phyloP scores from a whole-genome alignment of 1,284 basidiomycete genomes.

The Boletus sp. region DNA sequence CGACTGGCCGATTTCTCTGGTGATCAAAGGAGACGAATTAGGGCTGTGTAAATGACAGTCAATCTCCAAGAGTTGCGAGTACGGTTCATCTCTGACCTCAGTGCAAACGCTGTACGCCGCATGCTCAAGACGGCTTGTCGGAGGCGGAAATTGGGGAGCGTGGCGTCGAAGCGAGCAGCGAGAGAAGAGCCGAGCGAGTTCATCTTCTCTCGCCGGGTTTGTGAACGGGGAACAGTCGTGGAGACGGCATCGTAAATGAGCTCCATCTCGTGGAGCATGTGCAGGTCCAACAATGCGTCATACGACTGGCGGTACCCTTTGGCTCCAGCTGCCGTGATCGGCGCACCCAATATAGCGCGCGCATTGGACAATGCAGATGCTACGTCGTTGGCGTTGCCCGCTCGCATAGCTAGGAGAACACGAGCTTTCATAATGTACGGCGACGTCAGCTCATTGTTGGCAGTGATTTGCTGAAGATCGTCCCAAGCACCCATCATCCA shows the following conservation, averaged over 20 bases:
- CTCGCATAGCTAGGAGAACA: slow-evolving; percentile 78
- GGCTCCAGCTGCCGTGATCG: slow-evolving; percentile 77
- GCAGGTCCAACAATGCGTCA: slow-evolving; percentile 83
- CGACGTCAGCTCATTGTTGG: slow-evolving; percentile 45
- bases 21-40: slow-evolving; percentile 38
- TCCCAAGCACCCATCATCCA: slow-evolving; percentile 96
- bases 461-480: slow-evolving; percentile 63
- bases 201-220: slow-evolving; percentile 32
- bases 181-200: slow-evolving; percentile 35
- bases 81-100: slow-evolving; percentile 48
- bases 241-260: slow-evolving; percentile 59
- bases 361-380: slow-evolving; percentile 58
- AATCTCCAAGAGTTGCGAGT: background rate
- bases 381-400: slow-evolving; percentile 46
- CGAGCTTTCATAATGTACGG: slow-evolving; percentile 78
- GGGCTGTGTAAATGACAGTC: slow-evolving; percentile 19
- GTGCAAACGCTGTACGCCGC: slow-evolving; percentile 79
- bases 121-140: slow-evolving; percentile 90
- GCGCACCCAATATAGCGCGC: slow-evolving; percentile 73
- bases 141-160: slow-evolving; percentile 88
- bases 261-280: slow-evolving; percentile 86
- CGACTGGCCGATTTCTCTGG: slow-evolving; percentile 68
- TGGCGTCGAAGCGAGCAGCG: slow-evolving; percentile 66
- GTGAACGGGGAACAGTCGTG: slow-evolving; percentile 36
- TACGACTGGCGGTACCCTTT: slow-evolving; percentile 85